A percentile compares a stretch with the other conserved stretches of the same genome.
Conservation (phyloP, 2,329 filamentous ascomycete species). For the Epichloe gansuensis region DNA sequence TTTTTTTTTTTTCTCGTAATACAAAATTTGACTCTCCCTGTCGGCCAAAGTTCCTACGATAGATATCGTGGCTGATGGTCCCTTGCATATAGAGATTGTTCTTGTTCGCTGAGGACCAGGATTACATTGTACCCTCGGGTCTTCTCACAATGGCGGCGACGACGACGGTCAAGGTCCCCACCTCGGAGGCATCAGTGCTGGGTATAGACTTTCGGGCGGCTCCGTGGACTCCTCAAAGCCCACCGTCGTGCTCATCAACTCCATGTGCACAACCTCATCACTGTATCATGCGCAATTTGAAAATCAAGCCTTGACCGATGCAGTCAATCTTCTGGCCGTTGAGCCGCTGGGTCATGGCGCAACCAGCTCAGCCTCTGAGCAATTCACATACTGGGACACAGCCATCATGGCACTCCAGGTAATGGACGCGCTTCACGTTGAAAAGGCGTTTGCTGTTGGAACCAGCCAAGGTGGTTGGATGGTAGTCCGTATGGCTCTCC, state of each 20-base stretch:
- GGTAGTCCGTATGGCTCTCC: conserved; percentile 35
- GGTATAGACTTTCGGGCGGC: conserved; percentile 30
- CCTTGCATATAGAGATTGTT: not conserved
- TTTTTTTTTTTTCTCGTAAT: too few species aligned
- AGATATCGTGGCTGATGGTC: not conserved
- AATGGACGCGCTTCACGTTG: conserved; percentile 35
- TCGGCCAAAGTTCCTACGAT: not conserved
- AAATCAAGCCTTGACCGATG: conserved; percentile 25
- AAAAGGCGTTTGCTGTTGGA: conserved; percentile 36
- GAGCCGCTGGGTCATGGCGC: conserved; percentile 41
- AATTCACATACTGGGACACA: conserved; percentile 45
- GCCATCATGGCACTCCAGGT: conserved; percentile 43
- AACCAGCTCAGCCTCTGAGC: conserved; percentile 29
- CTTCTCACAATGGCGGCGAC: conserved; percentile 22
- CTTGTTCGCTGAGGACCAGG: too few species aligned
- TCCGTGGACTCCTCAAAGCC: conserved; percentile 37
- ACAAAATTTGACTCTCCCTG: too few species aligned
- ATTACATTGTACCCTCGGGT: not conserved
- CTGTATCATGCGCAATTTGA: conserved; percentile 33
- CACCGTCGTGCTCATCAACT: conserved; percentile 39
- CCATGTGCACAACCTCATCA: conserved; percentile 36
- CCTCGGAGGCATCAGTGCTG: conserved; percentile 33
- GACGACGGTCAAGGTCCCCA: conserved; percentile 33
- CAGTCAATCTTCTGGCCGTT: conserved; percentile 37
- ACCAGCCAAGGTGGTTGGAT: conserved; percentile 43